phyloP scores from a whole-genome alignment of 2,329 filamentous ascomycete species.

The Fusarium sp. region DNA sequence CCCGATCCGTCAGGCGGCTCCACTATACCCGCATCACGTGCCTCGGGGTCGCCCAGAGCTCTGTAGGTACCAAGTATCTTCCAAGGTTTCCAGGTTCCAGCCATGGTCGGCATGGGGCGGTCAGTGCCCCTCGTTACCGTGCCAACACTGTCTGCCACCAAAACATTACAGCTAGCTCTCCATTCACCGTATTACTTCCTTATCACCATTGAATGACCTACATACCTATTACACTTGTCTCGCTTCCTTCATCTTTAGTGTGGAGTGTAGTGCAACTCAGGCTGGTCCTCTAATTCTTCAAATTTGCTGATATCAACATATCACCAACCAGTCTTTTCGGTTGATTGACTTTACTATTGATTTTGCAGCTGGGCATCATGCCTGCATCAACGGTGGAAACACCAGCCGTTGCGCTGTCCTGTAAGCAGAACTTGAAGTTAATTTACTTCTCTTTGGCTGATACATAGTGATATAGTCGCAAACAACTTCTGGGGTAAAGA shows the following conservation, averaged over 20 bases:
- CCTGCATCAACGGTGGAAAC: slow-evolving; percentile 71
- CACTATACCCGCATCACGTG: slow-evolving; percentile 49
- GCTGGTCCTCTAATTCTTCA: slow-evolving; percentile 40
- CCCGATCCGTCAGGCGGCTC: slow-evolving; percentile 44
- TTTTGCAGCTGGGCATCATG: slow-evolving; percentile 60
- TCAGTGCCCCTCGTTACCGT: slow-evolving; percentile 26
- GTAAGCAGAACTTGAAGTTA: slow-evolving; percentile 57
- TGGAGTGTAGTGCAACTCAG: slow-evolving; percentile 37
- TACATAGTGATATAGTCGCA: slow-evolving; percentile 72
- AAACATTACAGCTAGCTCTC: slow-evolving; percentile 42
- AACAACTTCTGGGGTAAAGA: slow-evolving; percentile 99
- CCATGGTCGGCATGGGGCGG: too few species aligned
- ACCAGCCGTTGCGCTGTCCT: slow-evolving; percentile 76
- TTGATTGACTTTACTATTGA: slow-evolving; percentile 31
- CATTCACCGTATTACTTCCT: slow-evolving; percentile 19
- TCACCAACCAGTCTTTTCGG: slow-evolving; percentile 4
- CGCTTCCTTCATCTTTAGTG: slow-evolving; percentile 35
- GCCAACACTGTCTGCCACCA: slow-evolving; percentile 39
- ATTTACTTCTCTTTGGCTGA: slow-evolving; percentile 28
- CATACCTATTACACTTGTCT: slow-evolving; percentile 25
- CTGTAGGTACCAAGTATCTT: neutral
- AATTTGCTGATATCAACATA: slow-evolving; percentile 15
- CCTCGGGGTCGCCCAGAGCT: neutral
- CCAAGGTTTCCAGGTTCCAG: too few species aligned
- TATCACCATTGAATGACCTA: slow-evolving; percentile 32